phyloP scores from a whole-genome alignment of 768 basidiomycete genomes.

The Candolleomyces aberdarensis region DNA sequence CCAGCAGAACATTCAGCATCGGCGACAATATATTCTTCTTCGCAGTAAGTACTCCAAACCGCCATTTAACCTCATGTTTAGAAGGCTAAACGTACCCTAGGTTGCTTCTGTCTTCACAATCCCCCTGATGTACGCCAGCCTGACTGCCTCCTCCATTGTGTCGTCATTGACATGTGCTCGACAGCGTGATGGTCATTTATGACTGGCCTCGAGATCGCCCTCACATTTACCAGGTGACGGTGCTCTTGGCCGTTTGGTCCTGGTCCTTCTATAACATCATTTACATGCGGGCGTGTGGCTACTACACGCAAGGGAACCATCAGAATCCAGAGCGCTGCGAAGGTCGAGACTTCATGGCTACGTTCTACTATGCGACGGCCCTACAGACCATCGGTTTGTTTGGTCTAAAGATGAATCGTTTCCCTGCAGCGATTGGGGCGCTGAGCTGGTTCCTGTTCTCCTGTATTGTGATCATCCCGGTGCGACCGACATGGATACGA shows the following conservation, averaged over 20 bases:
- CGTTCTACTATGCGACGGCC: constrained; percentile 49
- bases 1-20: constrained; percentile 35
- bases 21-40: constrained; percentile 64
- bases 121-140: constrained; percentile 47
- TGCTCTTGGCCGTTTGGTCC: constrained; percentile 58
- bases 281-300: constrained; percentile 48
- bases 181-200: constrained; percentile 57
- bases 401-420: constrained; percentile 61
- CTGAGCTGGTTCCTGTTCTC: constrained; percentile 55
- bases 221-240: constrained; percentile 57
- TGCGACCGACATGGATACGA: constrained; percentile 29
- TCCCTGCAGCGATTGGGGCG: constrained; percentile 61
- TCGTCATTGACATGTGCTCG: neutral
- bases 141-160: neutral
- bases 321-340: constrained; percentile 20
- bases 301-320: constrained; percentile 24
- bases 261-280: constrained; percentile 66
- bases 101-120: constrained; percentile 52
- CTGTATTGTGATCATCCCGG: constrained; percentile 37
- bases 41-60: constrained; percentile 28
- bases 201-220: constrained; percentile 68
- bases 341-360: constrained; percentile 42
- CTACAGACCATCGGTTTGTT: constrained; percentile 71
- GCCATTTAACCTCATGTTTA: neutral
- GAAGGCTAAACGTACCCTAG: neutral